Base-by-base conservation (phyloP, 345 rosid species). In the Eucalyptus fibrosa region DNA sequence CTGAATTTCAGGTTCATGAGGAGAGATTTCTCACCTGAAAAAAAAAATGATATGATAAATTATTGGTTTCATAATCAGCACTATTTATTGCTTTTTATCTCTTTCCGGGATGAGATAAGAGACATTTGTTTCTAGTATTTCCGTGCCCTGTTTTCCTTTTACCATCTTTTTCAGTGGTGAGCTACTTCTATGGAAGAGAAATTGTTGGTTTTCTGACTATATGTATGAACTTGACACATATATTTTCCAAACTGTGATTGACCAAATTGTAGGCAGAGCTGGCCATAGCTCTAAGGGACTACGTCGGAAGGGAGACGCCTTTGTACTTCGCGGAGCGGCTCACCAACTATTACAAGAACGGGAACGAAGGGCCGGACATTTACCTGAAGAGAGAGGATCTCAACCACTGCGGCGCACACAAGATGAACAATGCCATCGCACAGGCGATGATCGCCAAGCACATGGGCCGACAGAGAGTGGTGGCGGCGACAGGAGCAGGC, bases 301-400 rank as follows among this genome's bases (percentile, higher is more conserved):
- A 96, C 40, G 97, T 94, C 3, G 99, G 99, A 69, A 91, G 99
- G 85, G 97, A 95, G 89, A 97, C 96, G 12, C 98, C 99, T 59
- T 90, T 97, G 28, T 97, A 96, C 91, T 95, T 92, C 50, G 99
- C 97, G 44, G 81, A 89, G 90, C 91, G 96, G 89, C 93, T 97
- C 59, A 95, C 99, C 26, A 69, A 95, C 87, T 91, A 95, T 89
- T 97, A 96, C 94, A 94, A 90, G 92, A 92, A 93, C 88, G 86
- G 89, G 30, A 92, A 91, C 3, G 95, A 90, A 90, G 97, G 99
- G 45, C 94, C 98, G 9, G 95, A 96, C 51, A 97, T 97, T 44
- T 97, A 94, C 90, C 89, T 97, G 42, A 97, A 97, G 89, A 93
- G 99, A 82, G 99, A 96, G 89, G 99, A 97, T 91, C 96, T 97